phyloP scores from a whole-genome alignment of 495 filamentous ascomycete genomes.

The Xylaria nigripes region DNA sequence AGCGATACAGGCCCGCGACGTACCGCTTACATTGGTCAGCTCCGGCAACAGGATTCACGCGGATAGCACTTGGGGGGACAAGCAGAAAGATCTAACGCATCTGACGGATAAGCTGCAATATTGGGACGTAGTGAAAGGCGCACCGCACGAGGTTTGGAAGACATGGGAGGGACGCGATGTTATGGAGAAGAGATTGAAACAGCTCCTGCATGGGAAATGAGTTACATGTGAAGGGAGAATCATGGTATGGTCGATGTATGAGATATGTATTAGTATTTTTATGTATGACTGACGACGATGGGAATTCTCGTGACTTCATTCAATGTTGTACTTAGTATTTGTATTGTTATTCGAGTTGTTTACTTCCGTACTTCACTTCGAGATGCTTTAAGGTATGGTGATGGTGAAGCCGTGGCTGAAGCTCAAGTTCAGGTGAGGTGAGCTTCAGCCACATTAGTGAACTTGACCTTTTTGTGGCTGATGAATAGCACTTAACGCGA shows the following conservation, averaged over 20 bases:
- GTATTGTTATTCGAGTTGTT: not conserved
- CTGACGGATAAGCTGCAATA: constrained; percentile 65
- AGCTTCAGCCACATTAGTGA: constrained; percentile 2
- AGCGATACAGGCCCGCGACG: constrained; percentile 65
- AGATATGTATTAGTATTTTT: not conserved
- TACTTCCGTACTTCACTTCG: not conserved
- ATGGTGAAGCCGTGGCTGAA: not conserved
- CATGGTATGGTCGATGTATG: not conserved
- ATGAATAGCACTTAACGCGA: constrained; percentile 6
- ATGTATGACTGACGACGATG: not conserved
- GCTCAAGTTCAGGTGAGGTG: not conserved
- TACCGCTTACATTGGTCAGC: constrained; percentile 72
- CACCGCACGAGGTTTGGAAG: constrained; percentile 82
- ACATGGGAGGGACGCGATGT: constrained; percentile 56
- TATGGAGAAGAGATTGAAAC: constrained; percentile 60
- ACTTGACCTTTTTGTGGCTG: not conserved
- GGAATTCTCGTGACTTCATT: not conserved
- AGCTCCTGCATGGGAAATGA: constrained; percentile 41
- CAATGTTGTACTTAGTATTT: no score
- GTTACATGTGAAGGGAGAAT: not conserved
- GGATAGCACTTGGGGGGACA: constrained; percentile 62
- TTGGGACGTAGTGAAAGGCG: constrained; percentile 81
- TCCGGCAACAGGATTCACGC: constrained; percentile 51
- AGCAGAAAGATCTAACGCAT: constrained; percentile 73
- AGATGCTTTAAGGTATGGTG: not conserved